Evolutionary conservation across 768 basidiomycete species (phyloP), one percentile per base, ranked within the genome.

Genomic region (Phanerochaete sordida): DNA sequence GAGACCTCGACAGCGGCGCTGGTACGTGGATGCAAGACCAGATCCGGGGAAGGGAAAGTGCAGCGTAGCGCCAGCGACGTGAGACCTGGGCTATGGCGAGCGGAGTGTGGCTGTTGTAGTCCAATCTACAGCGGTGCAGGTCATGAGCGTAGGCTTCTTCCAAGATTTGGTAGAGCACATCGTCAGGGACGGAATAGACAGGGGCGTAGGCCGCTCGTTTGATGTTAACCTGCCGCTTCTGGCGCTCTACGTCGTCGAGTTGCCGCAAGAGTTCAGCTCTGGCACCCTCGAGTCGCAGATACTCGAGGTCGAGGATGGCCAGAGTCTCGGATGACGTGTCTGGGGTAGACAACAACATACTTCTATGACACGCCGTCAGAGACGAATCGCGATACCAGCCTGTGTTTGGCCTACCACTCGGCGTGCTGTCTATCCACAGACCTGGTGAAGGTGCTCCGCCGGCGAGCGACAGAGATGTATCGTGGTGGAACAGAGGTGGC

Each of bases 1-100:
- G 51, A 27, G n/a, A 26, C 30, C 23, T n/a, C 16, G 51, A 52
- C 31, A 52, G 31, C n/a, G 33, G 51, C 19, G 31, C n/a, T 6
- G 30, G 51, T 13, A 56, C 27, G 27, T 56, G 54, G 21, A 56
- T 56, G 54, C 54, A 56, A 4, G 24, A n/a, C 54, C 54, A 56
- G 13, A 56, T 56, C 19, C 28, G 21, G 37, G 54, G 43, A 43
- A 26, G 35, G 8, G 37, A 13, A 21, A 56, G 54, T n/a, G 54
- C 54, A 28, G 44, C 23, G 37, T 43, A 26, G 37, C 54, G 37
- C 54, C 35, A 56, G 19, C 54, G 54, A 24, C 43, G 35, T 16
- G 54, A 56, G 2, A 45, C 54, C 21, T 56, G 54, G 23, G 37
- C 24, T 21, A 56, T 26, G 19, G 27, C 27, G 19, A 45, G 1